A percentile compares a stretch with the other conserved stretches of the same genome.
Evolutionary conservation across 495 filamentous ascomycete species (phyloP).

Genomic region (Hypoxylon intermedium): DNA sequence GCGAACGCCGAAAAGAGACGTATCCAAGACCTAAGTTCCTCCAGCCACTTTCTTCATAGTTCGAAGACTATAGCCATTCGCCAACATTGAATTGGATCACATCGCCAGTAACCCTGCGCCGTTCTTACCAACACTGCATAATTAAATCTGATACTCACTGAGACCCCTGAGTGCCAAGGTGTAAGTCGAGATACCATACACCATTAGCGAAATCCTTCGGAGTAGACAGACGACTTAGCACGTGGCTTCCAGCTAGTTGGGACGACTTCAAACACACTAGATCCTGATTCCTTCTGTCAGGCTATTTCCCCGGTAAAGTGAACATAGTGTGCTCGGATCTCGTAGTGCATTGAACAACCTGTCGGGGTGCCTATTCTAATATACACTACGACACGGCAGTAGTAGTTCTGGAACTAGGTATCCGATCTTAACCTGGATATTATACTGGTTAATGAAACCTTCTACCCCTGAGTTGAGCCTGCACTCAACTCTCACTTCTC

Average conservation of each 20-base stretch:
- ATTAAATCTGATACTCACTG: background rate
- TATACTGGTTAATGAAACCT: background rate
- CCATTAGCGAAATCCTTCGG: slow-evolving; percentile 7
- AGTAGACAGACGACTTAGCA: background rate
- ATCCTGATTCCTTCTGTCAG: slow-evolving; percentile 1
- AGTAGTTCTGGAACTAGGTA: no score
- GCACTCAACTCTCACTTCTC: background rate
- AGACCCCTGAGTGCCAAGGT: background rate
- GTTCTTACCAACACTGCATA: background rate
- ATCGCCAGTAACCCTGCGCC: background rate
- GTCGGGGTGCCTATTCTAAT: no score
- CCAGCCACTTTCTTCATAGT: no score
- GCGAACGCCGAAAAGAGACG: no score
- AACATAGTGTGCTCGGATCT: background rate
- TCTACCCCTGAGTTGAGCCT: background rate
- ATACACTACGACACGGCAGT: no score
- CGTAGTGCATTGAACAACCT: background rate
- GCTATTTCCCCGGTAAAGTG: background rate
- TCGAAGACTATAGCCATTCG: background rate
- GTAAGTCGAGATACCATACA: background rate
- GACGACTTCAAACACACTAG: slow-evolving; percentile 2
- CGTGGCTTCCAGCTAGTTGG: slow-evolving; percentile 13
- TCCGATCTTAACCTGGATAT: background rate
- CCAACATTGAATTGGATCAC: background rate
- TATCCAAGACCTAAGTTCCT: no score